A percentile compares a stretch with the other conserved stretches of the same genome.
phyloP scores from a whole-genome alignment of 2,329 filamentous ascomycete genomes.

The Sporothrix luriei region DNA sequence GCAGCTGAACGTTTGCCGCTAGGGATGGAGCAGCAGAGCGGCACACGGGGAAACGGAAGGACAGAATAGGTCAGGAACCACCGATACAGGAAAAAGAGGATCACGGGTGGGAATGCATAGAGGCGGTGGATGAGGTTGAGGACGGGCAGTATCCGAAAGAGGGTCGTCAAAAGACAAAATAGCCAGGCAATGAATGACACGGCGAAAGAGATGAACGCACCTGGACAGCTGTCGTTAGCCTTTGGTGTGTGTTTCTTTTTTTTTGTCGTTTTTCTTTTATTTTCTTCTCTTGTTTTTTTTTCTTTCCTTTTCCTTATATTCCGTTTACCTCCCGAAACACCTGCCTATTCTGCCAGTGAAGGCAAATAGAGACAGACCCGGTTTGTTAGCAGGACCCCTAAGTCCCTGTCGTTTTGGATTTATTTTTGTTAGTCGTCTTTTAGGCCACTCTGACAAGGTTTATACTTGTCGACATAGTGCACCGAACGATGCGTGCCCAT shows the following conservation, averaged over 20 bases:
- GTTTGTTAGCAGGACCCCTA: neutral
- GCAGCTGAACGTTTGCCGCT: slow-evolving; percentile 32
- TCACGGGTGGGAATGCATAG: neutral
- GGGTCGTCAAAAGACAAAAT: neutral
- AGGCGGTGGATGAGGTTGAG: neutral
- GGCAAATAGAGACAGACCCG: too few species aligned
- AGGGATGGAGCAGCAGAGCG: slow-evolving; percentile 27
- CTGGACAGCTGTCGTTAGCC: neutral
- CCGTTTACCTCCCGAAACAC: neutral
- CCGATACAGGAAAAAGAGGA: neutral
- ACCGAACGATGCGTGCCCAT: neutral
- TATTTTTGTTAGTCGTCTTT: neutral
- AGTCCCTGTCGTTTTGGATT: neutral
- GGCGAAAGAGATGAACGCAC: neutral
- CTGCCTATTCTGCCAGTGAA: neutral
- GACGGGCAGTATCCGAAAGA: neutral
- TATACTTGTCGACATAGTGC: neutral
- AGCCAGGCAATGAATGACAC: neutral
- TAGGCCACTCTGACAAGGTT: slow-evolving; percentile 5
- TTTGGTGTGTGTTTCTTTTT: neutral
- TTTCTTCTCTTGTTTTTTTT: too few species aligned
- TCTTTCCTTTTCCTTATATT: neutral
- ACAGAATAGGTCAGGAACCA: neutral
- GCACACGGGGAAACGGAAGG: neutral
- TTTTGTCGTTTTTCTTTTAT: neutral